These are phyloP conservation scores for Penicillium turbatum DNA, from an alignment of 495 filamentous ascomycete species.

Conservation along the genomic window DNA sequence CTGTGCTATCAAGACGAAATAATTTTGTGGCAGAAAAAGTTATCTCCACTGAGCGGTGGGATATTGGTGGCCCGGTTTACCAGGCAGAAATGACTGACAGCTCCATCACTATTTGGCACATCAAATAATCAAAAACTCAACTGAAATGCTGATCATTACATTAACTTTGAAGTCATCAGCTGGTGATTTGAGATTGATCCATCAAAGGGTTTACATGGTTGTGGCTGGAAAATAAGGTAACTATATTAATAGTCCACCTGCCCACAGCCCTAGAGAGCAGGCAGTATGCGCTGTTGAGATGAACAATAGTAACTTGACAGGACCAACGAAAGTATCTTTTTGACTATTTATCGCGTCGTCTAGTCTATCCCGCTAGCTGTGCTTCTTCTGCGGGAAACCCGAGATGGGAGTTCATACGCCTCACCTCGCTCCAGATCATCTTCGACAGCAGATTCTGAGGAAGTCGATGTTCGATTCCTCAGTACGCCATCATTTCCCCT, in stretches of 20 bases:
- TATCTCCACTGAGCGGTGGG: conserved; percentile 30
- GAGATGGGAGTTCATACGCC: conserved; percentile 30
- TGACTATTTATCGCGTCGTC: neutral
- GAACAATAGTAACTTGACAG: no score
- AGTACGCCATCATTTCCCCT: conserved; percentile 18
- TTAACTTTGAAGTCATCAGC: no score
- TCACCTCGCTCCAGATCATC: conserved; percentile 43
- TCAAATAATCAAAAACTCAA: no score
- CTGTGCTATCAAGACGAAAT: conserved; percentile 21
- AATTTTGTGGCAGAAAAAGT: conserved; percentile 44
- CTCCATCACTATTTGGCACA: neutral
- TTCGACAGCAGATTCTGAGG: conserved; percentile 28
- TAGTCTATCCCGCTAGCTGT: conserved; percentile 24
- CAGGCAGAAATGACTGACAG: neutral
- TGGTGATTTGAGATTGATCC: no score
- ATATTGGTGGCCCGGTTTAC: neutral
- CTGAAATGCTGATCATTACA: no score
- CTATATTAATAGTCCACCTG: no score
- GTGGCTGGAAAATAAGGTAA: no score
- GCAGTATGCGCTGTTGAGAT: no score
- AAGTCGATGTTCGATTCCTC: conserved; percentile 13
- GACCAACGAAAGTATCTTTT: neutral
- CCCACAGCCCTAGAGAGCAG: no score
- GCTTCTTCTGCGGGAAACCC: conserved; percentile 27
- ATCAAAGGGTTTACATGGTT: no score